Base-by-base conservation (phyloP, 371 early-diverging fungal species). In the Dipsacomyces acuminosporus region DNA sequence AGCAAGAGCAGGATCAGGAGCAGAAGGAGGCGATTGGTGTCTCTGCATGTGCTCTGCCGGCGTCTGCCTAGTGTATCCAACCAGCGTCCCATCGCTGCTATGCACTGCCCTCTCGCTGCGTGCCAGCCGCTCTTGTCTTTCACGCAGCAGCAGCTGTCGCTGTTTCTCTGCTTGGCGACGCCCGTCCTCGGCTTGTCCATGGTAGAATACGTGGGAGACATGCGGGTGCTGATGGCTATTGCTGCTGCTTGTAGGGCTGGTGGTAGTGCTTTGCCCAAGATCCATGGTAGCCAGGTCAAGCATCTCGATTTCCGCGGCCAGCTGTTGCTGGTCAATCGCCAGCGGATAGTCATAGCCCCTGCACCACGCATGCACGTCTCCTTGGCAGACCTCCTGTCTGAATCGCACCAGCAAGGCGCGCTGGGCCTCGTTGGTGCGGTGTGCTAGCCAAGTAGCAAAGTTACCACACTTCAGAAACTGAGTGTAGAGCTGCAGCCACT, bases 371-470 rank as follows among this genome's bases (percentile, higher is more conserved):
- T 69, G 69, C 41, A 59, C 41, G 45, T 69, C 69, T 48, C 69
- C 69, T 22, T 44, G 59, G 18, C 64, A 46, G 30, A 69, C 51
- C 56, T 69, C 69, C 50, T 58, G 59, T 21, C 64, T 41, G 59
- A 69, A 65, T 20, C 62, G 60, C 50, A 46, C 48, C 48, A 54
- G 62, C 47, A 92, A 81, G 38, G 85, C 85, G 9, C 81, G 77
- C 62, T 88, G 84, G 1, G 90, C 86, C 41, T 86, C 84, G 21
- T 75, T 76, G 9, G 88, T 88, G n/a, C 89, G 82, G 36, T 80
- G 77, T 14, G 88, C 89, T 23, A 96, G 79, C 97, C 97, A 97
- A 14, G 93, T 84, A 7, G 93, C 93, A 81, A 97, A 97, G 59
- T 93, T 93, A 50, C 93, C 89, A 42, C 93, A 93, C 64, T 85